Base-by-base conservation (phyloP, 176 grass and related monocot species). In the Carex pumila region DNA sequence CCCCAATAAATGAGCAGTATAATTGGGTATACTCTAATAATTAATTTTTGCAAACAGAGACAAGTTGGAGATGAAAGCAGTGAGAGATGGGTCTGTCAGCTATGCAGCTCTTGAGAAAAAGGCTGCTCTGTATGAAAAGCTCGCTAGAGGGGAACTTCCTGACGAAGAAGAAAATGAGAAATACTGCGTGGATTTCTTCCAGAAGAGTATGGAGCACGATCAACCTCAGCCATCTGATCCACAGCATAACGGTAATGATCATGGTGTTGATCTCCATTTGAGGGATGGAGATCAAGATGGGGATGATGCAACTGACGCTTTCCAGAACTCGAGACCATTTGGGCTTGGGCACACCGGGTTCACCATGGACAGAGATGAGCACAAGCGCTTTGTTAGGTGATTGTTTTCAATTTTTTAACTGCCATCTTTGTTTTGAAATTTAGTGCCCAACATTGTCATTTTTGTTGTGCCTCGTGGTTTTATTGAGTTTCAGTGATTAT, bases 111-210 rank as follows among this genome's bases (percentile, higher is more conserved):
- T 95, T 81, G 93, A 99, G 83, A 95, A 92, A 82, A 99, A 99
- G 81, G 93, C 89, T 7, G 89, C 92, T 58, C 32, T 99, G 45
- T 99, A 98, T 89, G 91, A 93, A 52, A 95, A 95, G 87, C 74
- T 99, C 65, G 64, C 88, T n/a, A 92, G 85, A 88, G 93, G 96
- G 0, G 85, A 90, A 65, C 77, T 99, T 53, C 85, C 96, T 77
- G 89, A 95, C 83, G 96, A 99, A 86, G 93, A 99, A 83, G 96
- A 99, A 6, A 90, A 81, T 21, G 96, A 99, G 87, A 95, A 92
- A 71, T 99, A 95, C 82, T 99, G 96, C 71, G 93, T 99, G 5
- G 96, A 99, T 87, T 99, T 99, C 78, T 99, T 99, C 89, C 87
- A 85, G 53, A 98, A 98, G 86, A 85, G 60, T 86, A 86, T 88